phyloP scores from a whole-genome alignment of 2,329 filamentous ascomycete species.

The Macrophomina tecta region DNA sequence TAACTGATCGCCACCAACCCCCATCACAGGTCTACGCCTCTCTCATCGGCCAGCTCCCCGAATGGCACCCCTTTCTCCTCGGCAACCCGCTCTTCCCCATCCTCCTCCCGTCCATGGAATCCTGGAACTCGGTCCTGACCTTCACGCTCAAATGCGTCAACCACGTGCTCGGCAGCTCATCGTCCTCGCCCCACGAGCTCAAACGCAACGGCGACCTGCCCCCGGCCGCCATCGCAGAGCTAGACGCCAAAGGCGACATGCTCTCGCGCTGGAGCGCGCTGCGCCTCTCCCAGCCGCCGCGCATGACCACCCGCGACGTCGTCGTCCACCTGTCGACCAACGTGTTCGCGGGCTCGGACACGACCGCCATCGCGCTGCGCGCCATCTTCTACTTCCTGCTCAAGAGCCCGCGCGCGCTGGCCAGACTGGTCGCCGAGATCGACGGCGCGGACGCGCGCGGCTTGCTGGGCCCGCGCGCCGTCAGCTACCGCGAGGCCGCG shows the following conservation, averaged over 20 bases:
- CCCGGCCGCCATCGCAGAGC: constrained; percentile 32
- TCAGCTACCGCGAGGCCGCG: constrained; percentile 32
- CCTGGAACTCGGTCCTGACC: constrained; percentile 41
- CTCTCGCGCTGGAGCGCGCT: constrained; percentile 45
- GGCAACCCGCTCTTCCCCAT: constrained; percentile 40
- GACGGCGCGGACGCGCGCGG: constrained; percentile 31
- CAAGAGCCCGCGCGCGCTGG: constrained; percentile 33
- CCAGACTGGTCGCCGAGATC: constrained; percentile 37
- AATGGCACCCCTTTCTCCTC: constrained; percentile 36
- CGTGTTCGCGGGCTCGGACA: constrained; percentile 47
- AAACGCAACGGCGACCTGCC: constrained; percentile 46
- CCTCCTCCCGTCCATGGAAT: constrained; percentile 44
- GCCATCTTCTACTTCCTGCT: constrained; percentile 43
- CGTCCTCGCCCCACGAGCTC: constrained; percentile 39
- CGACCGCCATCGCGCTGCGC: constrained; percentile 42
- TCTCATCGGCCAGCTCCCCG: constrained; percentile 39
- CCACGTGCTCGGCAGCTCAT: constrained; percentile 17
- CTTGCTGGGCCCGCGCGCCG: constrained; percentile 29
- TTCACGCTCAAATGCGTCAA: constrained; percentile 45
- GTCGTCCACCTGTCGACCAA: constrained; percentile 41
- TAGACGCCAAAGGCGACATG: constrained; percentile 44
- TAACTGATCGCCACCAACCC: too few species aligned
- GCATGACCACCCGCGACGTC: constrained; percentile 43
- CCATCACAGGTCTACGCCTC: constrained; percentile 34
- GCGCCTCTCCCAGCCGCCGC: constrained; percentile 40